These are phyloP conservation scores for Hibiscus tridactylites DNA, from an alignment of 345 rosid species.

Conservation along the genomic window DNA sequence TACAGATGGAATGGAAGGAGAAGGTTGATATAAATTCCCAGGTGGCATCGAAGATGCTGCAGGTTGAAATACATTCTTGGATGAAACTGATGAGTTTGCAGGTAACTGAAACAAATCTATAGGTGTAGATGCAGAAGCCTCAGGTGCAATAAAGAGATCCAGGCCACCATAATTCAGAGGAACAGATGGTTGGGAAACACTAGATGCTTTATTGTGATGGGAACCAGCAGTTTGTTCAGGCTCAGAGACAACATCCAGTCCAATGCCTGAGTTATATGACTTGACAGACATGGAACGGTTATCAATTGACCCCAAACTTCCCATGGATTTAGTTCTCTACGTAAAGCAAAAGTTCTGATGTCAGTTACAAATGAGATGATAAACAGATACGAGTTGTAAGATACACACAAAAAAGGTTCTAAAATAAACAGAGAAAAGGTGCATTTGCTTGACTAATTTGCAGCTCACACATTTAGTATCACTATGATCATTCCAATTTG, in stretches of 20 bases:
- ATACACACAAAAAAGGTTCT: conserved; percentile 1
- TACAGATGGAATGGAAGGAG: conserved; percentile 32
- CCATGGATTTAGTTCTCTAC: conserved; percentile 73
- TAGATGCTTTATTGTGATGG: conserved; percentile 29
- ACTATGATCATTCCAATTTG: neutral
- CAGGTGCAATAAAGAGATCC: conserved; percentile 35
- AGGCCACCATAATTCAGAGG: conserved; percentile 30
- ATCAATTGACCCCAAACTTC: conserved; percentile 60
- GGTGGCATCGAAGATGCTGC: conserved; percentile 23
- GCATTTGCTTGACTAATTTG: neutral
- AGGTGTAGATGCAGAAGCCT: conserved; percentile 34
- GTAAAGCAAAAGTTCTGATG: conserved; percentile 16
- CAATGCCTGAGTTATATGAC: conserved; percentile 47
- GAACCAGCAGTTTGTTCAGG: conserved; percentile 30
- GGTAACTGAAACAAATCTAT: conserved; percentile 63
- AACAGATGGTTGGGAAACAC: conserved; percentile 24
- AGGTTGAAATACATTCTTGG: conserved; percentile 32
- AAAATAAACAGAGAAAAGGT: conserved; percentile 5
- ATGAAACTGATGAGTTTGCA: conserved; percentile 30
- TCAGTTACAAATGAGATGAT: conserved; percentile 12
- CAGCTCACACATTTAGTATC: neutral
- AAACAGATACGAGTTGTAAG: conserved; percentile 2
- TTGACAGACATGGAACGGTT: conserved; percentile 51
- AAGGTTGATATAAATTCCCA: conserved; percentile 32
- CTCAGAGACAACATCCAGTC: conserved; percentile 42